Evolutionary conservation across 176 grass and related monocot species (phyloP).

Genomic region (Avena insularis): DNA sequence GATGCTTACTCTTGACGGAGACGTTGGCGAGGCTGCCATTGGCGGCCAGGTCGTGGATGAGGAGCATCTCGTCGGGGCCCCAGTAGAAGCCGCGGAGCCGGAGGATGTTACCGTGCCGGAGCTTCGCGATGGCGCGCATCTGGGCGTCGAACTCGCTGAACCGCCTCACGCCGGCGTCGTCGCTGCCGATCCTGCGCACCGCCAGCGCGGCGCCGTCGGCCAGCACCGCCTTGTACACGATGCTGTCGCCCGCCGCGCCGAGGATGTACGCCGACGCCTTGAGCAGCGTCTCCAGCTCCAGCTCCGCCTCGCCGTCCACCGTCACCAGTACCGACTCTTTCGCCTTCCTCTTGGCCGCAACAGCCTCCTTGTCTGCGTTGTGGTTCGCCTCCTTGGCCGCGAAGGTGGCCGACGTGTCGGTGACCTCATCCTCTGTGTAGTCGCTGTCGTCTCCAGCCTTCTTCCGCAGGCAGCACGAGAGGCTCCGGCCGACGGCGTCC

Average conservation of each 20-base stretch:
- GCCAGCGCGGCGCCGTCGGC: constrained; percentile 63
- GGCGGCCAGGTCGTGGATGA: constrained; percentile 85
- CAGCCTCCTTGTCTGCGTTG: neutral
- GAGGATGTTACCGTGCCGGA: constrained; percentile 75
- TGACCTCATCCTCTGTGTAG: constrained; percentile 56
- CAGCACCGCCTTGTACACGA: constrained; percentile 92
- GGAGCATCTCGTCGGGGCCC: constrained; percentile 86
- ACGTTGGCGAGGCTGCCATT: constrained; percentile 89
- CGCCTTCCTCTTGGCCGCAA: constrained; percentile 29
- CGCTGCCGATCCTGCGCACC: constrained; percentile 81
- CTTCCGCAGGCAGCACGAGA: constrained; percentile 76
- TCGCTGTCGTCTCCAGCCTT: constrained; percentile 58
- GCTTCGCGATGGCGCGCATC: constrained; percentile 67
- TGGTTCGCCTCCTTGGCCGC: constrained; percentile 46
- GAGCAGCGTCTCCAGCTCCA: constrained; percentile 84
- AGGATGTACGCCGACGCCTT: constrained; percentile 93
- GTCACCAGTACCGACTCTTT: constrained; percentile 61
- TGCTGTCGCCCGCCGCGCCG: constrained; percentile 63
- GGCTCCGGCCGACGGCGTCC: constrained; percentile 39
- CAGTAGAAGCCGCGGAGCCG: constrained; percentile 88
- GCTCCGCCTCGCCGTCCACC: constrained; percentile 63
- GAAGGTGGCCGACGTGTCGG: constrained; percentile 60
- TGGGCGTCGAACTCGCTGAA: constrained; percentile 79
- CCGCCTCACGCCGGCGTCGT: constrained; percentile 47
- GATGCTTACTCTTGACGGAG: constrained; percentile 62